These are phyloP conservation scores for Coemansia sp. DNA, from an alignment of 192 early-diverging fungal genomes.

Conservation along the genomic window DNA sequence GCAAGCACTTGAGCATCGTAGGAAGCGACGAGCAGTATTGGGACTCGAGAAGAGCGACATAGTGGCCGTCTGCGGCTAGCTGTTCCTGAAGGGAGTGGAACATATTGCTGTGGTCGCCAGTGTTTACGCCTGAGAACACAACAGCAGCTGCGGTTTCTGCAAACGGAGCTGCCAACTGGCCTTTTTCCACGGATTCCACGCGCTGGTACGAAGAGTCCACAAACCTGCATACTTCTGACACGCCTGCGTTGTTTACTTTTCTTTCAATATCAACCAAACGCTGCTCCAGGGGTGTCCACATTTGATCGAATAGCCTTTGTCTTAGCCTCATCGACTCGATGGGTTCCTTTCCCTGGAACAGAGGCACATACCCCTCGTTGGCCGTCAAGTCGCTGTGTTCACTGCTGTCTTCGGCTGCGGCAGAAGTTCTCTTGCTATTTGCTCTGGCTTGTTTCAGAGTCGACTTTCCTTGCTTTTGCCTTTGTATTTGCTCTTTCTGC, in stretches of 20 bases:
- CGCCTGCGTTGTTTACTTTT: constrained; percentile 60
- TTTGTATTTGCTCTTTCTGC: constrained; percentile 6
- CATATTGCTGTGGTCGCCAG: constrained; percentile 70
- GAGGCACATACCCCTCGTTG: constrained; percentile 60
- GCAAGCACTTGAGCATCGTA: constrained; percentile 62
- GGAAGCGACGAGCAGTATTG: constrained; percentile 67
- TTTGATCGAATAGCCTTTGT: constrained; percentile 50
- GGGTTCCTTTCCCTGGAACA: constrained; percentile 62
- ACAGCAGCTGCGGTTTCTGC: constrained; percentile 73
- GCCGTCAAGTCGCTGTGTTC: constrained; percentile 1
- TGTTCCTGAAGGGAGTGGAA: constrained; percentile 65
- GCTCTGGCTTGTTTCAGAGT: constrained; percentile 9
- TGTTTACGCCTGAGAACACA: constrained; percentile 72
- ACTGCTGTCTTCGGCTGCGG: neutral
- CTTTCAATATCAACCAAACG: constrained; percentile 31
- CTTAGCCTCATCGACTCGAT: constrained; percentile 55
- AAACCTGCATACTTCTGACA: constrained; percentile 63
- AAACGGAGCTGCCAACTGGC: constrained; percentile 57
- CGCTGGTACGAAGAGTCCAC: constrained; percentile 57
- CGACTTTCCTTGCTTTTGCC: constrained; percentile 8
- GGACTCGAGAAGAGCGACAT: constrained; percentile 68
- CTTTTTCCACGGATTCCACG: constrained; percentile 28
- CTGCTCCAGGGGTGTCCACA: constrained; percentile 57
- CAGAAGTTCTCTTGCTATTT: neutral
- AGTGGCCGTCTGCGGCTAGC: constrained; percentile 32